phyloP scores from a whole-genome alignment of 306 rosid genomes.

The Rubus idaeus region DNA sequence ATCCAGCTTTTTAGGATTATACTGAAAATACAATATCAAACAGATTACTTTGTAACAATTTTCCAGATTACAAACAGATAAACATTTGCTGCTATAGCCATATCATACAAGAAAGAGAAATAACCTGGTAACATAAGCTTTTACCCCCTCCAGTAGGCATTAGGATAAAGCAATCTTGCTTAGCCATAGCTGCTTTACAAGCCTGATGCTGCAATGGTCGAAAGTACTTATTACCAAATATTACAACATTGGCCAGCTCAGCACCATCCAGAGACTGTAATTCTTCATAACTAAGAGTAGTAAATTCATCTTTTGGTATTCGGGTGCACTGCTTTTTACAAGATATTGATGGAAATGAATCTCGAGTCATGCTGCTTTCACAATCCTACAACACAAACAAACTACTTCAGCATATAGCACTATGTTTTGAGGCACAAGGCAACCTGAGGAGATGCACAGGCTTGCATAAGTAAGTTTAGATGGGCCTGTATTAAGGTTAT shows the following conservation, averaged over 20 bases:
- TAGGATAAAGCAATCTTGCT: conserved; percentile 80
- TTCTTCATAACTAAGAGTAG: conserved; percentile 61
- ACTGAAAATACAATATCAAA: neutral
- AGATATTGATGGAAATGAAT: conserved; percentile 45
- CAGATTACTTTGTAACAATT: neutral
- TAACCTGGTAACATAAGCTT: conserved; percentile 96
- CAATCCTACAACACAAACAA: conserved; percentile 48
- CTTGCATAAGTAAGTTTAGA: neutral
- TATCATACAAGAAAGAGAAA: conserved; percentile 24
- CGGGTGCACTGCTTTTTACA: conserved; percentile 32
- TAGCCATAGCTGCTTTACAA: conserved; percentile 73
- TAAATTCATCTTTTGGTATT: conserved; percentile 34
- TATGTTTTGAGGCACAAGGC: neutral
- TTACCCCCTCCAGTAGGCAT: conserved; percentile 99
- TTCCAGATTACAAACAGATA: conserved; percentile 1
- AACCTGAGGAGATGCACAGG: neutral
- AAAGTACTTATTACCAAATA: conserved; percentile 73
- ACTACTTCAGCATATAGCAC: conserved; percentile 27
- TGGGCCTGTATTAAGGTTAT: neutral
- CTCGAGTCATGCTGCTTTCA: conserved; percentile 59
- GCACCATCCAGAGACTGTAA: conserved; percentile 70
- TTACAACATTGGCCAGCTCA: conserved; percentile 88
- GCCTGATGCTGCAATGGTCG: conserved; percentile 94
- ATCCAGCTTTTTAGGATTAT: neutral
- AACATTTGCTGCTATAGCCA: neutral